phyloP scores from a whole-genome alignment of 345 rosid species.

The Abelmoschus esculentus region DNA sequence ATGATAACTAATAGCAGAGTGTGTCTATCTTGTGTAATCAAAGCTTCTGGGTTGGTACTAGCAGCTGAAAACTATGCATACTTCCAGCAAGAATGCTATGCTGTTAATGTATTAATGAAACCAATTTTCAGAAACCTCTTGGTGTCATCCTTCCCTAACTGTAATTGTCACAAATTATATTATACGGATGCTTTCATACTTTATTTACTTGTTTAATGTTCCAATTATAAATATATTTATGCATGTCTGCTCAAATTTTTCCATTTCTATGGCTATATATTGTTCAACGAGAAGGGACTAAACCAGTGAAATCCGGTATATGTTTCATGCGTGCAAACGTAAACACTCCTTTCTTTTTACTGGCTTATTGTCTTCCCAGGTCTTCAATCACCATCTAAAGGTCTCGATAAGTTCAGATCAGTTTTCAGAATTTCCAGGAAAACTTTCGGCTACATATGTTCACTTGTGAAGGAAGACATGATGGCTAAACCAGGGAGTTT shows the following conservation, averaged over 20 bases:
- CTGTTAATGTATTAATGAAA: too few species aligned
- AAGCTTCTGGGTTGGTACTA: neutral
- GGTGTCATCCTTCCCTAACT: neutral
- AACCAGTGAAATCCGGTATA: too few species aligned
- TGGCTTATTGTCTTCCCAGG: constrained; percentile 26
- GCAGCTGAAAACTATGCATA: neutral
- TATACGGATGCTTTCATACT: neutral
- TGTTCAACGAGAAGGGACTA: neutral
- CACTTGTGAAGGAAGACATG: constrained; percentile 50
- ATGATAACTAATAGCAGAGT: neutral
- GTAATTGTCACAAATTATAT: neutral
- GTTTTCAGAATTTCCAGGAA: constrained; percentile 38
- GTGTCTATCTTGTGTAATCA: neutral
- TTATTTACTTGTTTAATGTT: neutral
- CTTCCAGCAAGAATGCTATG: neutral
- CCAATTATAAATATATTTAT: neutral
- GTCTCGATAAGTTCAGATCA: constrained; percentile 32
- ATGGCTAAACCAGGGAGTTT: constrained; percentile 32
- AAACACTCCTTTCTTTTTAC: constrained; percentile 1
- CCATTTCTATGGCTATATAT: neutral
- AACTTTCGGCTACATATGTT: constrained; percentile 50
- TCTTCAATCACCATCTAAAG: constrained; percentile 29
- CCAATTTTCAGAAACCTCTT: neutral
- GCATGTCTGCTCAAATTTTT: neutral
- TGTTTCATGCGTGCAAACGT: too few species aligned